A percentile compares a stretch with the other conserved stretches of the same genome.
Evolutionary conservation across 176 grass and related monocot genomes (phyloP).

Genomic region (Phoenix roebelenii): DNA sequence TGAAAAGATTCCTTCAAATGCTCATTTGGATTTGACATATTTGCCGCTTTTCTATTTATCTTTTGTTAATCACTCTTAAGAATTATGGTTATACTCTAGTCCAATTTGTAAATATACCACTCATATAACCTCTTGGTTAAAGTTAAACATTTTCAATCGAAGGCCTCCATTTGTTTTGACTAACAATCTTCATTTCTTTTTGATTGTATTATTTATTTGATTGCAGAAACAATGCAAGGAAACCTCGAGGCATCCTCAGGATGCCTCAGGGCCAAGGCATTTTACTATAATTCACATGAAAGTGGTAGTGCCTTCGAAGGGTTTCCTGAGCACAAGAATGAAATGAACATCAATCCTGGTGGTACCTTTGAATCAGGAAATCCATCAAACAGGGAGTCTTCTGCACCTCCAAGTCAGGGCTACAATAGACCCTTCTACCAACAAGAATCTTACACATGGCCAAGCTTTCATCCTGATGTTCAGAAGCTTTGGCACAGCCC

Average conservation of each 20-base stretch:
- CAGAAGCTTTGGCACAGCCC: slow-evolving; percentile 37
- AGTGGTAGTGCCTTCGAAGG: slow-evolving; percentile 32
- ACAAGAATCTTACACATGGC: slow-evolving; percentile 45
- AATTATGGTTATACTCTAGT: too few species aligned
- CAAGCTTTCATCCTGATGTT: slow-evolving; percentile 53
- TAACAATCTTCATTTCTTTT: slow-evolving; percentile 1
- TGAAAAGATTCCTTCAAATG: too few species aligned
- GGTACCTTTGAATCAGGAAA: slow-evolving; percentile 31
- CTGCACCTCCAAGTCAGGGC: slow-evolving; percentile 45
- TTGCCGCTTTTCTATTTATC: too few species aligned
- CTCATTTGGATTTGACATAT: too few species aligned
- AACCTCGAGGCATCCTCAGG: slow-evolving; percentile 50
- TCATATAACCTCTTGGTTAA: too few species aligned
- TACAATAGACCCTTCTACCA: slow-evolving; percentile 39
- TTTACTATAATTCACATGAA: slow-evolving; percentile 49
- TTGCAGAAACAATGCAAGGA: slow-evolving; percentile 84
- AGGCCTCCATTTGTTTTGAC: too few species aligned
- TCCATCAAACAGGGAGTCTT: slow-evolving; percentile 28
- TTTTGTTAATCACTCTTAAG: too few species aligned
- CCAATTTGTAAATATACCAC: too few species aligned
- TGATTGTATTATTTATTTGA: slow-evolving; percentile 23
- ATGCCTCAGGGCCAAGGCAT: slow-evolving; percentile 46
- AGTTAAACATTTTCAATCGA: too few species aligned
- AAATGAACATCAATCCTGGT: slow-evolving; percentile 14
- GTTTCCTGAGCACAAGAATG: slow-evolving; percentile 42